phyloP scores from a whole-genome alignment of 1,284 basidiomycete genomes.

The Cutaneotrichosporon daszewskae region DNA sequence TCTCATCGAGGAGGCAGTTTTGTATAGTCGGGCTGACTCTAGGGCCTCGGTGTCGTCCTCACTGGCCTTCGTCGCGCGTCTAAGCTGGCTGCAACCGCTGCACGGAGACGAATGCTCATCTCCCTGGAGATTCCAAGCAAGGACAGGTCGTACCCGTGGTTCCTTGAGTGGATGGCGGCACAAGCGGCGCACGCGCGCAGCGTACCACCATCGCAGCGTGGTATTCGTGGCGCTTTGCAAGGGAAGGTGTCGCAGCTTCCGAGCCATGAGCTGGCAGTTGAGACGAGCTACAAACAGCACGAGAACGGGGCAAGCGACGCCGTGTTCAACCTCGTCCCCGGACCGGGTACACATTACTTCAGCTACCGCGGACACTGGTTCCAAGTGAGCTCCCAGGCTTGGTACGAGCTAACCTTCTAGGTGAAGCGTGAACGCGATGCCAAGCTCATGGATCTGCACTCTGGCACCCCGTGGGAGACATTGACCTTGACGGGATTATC shows the following conservation, averaged over 20 bases:
- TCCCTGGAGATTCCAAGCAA: slow-evolving; percentile 95
- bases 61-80: slow-evolving; percentile 66
- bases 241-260: slow-evolving; percentile 56
- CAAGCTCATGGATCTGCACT: slow-evolving; percentile 83
- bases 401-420: slow-evolving; percentile 49
- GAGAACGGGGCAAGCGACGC: slow-evolving; percentile 82
- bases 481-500: slow-evolving; percentile 90
- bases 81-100: slow-evolving; percentile 63
- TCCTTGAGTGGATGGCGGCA: slow-evolving; percentile 88
- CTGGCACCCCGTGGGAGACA: slow-evolving; percentile 95
- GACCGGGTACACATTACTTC: slow-evolving; percentile 91
- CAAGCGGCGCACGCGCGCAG: slow-evolving; percentile 22
- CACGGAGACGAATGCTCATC: slow-evolving; percentile 86
- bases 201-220: slow-evolving; percentile 19
- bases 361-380: slow-evolving; percentile 81
- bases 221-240: slow-evolving; percentile 19
- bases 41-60: slow-evolving; percentile 82
- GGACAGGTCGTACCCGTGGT: slow-evolving; percentile 93
- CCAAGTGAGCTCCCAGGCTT: slow-evolving; percentile 57
- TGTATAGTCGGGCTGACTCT: slow-evolving; percentile 10
- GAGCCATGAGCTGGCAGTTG: slow-evolving; percentile 89
- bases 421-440: slow-evolving; percentile 88
- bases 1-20: no score
- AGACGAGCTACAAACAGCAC: slow-evolving; percentile 80
- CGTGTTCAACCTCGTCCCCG: slow-evolving; percentile 87